phyloP scores from a whole-genome alignment of 805 yeast genomes.

The Ogataea sp. region DNA sequence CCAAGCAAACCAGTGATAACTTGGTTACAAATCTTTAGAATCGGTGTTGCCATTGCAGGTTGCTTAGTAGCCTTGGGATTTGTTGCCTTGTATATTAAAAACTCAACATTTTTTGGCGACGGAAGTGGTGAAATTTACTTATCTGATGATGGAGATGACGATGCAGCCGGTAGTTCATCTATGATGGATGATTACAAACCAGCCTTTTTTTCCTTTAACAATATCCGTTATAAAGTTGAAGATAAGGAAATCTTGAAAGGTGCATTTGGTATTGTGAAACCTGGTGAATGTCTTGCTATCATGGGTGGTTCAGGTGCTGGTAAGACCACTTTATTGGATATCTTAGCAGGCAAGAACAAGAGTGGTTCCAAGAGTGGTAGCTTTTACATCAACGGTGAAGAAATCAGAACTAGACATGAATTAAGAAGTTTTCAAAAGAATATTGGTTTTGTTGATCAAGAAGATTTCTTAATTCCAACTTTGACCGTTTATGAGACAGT shows the following conservation, averaged over 20 bases:
- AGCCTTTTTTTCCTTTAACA: conserved; percentile 68
- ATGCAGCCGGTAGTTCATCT: conserved; percentile 31
- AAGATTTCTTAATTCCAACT: conserved; percentile 84
- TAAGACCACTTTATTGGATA: conserved; percentile 87
- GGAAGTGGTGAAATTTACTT: conserved; percentile 12
- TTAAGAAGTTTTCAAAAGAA: conserved; percentile 48
- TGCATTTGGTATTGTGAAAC: conserved; percentile 70
- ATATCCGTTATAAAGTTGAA: conserved; percentile 54
- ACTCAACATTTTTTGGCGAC: conserved; percentile 52
- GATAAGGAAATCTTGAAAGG: conserved; percentile 47
- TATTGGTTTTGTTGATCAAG: conserved; percentile 95
- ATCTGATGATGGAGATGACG: conserved; percentile 22
- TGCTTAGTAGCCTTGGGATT: conserved; percentile 34
- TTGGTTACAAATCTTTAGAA: conserved; percentile 36
- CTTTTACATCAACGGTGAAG: conserved; percentile 69
- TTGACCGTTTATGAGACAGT: conserved; percentile 95
- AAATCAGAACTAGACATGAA: conserved; percentile 18
- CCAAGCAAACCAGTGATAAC: conserved; percentile 48
- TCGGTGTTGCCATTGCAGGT: conserved; percentile 34
- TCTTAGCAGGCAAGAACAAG: conserved; percentile 82
- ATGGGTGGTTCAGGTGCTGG: conserved; percentile 99
- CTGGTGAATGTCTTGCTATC: conserved; percentile 87
- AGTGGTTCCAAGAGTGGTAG: conserved; percentile 63
- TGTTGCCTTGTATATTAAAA: conserved; percentile 40
- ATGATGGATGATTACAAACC: conserved; percentile 50